Conservation (phyloP, 768 basidiomycete species). For the Ephemerocybe angulata region DNA sequence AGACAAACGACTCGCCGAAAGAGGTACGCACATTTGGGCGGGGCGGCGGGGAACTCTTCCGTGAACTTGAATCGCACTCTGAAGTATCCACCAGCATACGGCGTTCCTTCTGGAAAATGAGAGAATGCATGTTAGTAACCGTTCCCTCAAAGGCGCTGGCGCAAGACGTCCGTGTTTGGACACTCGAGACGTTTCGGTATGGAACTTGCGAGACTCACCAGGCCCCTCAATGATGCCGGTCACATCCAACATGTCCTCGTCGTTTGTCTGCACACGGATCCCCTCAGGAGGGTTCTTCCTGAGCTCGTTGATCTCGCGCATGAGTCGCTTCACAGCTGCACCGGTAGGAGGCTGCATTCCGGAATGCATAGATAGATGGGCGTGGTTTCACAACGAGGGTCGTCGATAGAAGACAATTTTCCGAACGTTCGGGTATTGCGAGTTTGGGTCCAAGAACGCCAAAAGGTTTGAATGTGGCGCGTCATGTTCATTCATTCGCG, state of each 20-base stretch:
- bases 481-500: too few relatives aligned
- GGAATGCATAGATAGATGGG: not conserved
- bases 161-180: not conserved
- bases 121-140: not conserved
- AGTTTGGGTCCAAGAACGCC: too few relatives aligned
- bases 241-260: slow-evolving; percentile 86
- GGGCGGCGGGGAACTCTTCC: slow-evolving; percentile 89
- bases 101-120: slow-evolving; percentile 47
- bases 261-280: slow-evolving; percentile 81
- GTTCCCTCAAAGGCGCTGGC: not conserved
- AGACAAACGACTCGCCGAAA: not conserved
- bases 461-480: too few relatives aligned
- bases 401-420: too few relatives aligned
- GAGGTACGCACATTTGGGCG: slow-evolving; percentile 78
- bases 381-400: not conserved
- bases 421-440: not conserved
- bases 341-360: slow-evolving; percentile 7
- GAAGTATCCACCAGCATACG: slow-evolving; percentile 66
- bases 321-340: slow-evolving; percentile 34
- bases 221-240: slow-evolving; percentile 89
- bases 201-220: slow-evolving; percentile 48
- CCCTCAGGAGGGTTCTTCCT: slow-evolving; percentile 85
- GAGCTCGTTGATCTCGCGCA: slow-evolving; percentile 82
- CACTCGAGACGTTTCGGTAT: not conserved
- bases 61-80: slow-evolving; percentile 84